phyloP scores from a whole-genome alignment of 139 green algal genomes.

The Asterochloris erici region DNA sequence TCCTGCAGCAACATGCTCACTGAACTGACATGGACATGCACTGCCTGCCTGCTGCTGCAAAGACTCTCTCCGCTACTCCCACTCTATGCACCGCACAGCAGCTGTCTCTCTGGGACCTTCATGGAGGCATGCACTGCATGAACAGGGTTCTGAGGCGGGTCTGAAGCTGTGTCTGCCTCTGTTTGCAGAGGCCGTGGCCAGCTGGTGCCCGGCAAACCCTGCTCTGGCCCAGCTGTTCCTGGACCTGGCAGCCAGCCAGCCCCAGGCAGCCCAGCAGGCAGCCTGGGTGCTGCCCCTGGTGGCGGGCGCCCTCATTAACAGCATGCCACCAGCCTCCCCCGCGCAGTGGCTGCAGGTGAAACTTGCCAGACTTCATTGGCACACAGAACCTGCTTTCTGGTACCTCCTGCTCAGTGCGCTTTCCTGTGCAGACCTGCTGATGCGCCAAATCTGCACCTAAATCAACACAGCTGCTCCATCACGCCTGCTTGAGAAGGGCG shows the following conservation, averaged over 20 bases:
- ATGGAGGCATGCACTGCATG: too few species aligned
- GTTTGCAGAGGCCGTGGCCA: too few species aligned
- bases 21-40: too few species aligned
- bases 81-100: too few species aligned
- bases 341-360: constrained; percentile 5
- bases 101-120: too few species aligned
- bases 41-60: too few species aligned
- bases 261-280: constrained; percentile 1
- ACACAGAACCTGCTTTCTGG: not conserved
- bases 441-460: not conserved
- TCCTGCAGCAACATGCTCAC: too few species aligned
- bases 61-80: too few species aligned
- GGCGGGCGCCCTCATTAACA: not conserved
- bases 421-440: not conserved
- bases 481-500: too few species aligned
- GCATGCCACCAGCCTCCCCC: constrained; percentile 1
- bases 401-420: not conserved
- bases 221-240: constrained; percentile 9
- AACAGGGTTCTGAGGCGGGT: too few species aligned
- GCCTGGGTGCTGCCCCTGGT: constrained; percentile 15
- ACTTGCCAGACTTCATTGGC: not conserved
- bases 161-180: too few species aligned
- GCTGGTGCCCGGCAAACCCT: not conserved
- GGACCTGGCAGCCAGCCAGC: constrained; percentile 15
- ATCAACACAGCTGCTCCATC: not conserved